Percentiles rank a stretch among this genome's conserved stretches.
These are phyloP conservation scores for Syzygium oleosum DNA, from an alignment of 345 rosid genomes.

Conservation along the genomic window DNA sequence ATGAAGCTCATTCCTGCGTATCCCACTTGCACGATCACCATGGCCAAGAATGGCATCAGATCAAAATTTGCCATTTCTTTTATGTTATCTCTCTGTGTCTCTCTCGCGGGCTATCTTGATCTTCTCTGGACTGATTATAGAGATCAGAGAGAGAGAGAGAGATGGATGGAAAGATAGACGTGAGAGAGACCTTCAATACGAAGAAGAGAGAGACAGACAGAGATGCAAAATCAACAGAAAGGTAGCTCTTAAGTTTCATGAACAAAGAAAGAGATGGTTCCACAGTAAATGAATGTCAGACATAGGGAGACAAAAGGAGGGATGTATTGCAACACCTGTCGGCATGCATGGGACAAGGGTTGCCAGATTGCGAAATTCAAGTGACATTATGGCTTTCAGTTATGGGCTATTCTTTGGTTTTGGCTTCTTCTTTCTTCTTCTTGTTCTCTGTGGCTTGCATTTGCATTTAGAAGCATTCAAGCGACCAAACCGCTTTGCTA, in stretches of 20 bases:
- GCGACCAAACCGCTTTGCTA: background rate
- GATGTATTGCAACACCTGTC: background rate
- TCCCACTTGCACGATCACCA: constrained; percentile 68
- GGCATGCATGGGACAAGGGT: background rate
- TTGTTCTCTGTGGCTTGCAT: background rate
- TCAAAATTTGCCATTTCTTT: constrained; percentile 6
- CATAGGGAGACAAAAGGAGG: background rate
- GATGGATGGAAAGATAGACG: background rate
- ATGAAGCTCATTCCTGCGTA: constrained; percentile 84
- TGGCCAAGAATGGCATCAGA: constrained; percentile 56
- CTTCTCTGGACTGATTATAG: background rate
- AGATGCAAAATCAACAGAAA: background rate
- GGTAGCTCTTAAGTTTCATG: background rate
- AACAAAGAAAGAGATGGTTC: background rate
- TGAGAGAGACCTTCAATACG: background rate
- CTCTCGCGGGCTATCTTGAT: background rate
- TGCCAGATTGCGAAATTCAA: background rate
- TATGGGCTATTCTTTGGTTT: background rate
- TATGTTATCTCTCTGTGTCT: background rate
- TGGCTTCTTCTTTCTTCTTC: background rate
- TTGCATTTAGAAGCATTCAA: background rate
- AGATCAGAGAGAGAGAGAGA: background rate
- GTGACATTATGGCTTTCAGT: background rate
- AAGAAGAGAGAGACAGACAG: background rate
- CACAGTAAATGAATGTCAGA: background rate